Conservation (phyloP, 495 filamentous ascomycete species). For the Penicillium fimorum region DNA sequence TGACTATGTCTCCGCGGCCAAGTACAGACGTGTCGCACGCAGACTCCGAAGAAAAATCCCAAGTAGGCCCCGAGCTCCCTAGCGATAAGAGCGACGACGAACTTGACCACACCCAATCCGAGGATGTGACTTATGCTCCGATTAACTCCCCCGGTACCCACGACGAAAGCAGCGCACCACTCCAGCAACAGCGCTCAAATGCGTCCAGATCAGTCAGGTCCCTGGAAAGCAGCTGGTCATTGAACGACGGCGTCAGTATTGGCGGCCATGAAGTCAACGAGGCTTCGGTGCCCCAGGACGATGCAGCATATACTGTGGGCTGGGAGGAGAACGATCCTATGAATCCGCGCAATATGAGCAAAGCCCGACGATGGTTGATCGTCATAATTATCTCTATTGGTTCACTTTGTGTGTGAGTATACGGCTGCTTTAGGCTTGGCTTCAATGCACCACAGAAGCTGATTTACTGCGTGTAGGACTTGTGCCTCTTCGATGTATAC, state of each 20-base stretch:
- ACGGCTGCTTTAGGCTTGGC: not conserved
- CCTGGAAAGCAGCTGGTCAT: conserved; percentile 49
- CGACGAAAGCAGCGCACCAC: conserved; percentile 16
- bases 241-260: conserved; percentile 61
- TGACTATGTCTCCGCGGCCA: conserved; percentile 1
- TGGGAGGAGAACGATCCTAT: conserved; percentile 75
- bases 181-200: conserved; percentile 26
- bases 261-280: conserved; percentile 33
- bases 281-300: conserved; percentile 17
- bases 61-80: conserved; percentile 7
- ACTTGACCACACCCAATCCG: conserved; percentile 13
- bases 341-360: conserved; percentile 69
- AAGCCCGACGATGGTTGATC: conserved; percentile 73
- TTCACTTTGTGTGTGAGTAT: conserved; percentile 79
- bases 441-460: not conserved
- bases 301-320: conserved; percentile 56
- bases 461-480: conserved; percentile 52
- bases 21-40: not conserved
- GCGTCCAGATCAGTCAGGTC: conserved; percentile 16
- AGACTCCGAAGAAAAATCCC: conserved; percentile 10
- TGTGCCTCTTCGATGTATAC: conserved; percentile 90
- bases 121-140: conserved; percentile 29
- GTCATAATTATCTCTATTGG: conserved; percentile 67
- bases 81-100: conserved; percentile 16
- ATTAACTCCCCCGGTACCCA: conserved; percentile 18